Evolutionary conservation across 495 filamentous ascomycete genomes (phyloP), one percentile per base, ranked within the genome.

Genomic region (Penicillium soppii): DNA sequence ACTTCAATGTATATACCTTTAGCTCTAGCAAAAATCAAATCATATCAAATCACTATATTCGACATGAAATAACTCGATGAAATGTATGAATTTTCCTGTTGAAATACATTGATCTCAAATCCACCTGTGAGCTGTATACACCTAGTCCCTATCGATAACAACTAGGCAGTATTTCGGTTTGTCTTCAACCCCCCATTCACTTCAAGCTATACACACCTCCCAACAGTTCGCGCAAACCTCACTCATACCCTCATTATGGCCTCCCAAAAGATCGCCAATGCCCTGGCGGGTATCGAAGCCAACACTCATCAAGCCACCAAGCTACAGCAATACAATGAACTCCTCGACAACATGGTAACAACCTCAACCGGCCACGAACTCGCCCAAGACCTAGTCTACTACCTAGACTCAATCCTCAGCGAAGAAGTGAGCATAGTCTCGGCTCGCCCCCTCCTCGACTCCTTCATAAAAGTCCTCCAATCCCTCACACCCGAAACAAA

Each of bases 341-440:
- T 95, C 19, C 82, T 96, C 65, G 50, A 69, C 49, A 74, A 80
- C 47, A 85, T 92, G 65, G 71, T 84, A 47, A 65, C 76, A 10
- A 65, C 68, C 47, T 79, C 85, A 6, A 57, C 78, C n/a, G 71
- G 79, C 23, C 62, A 74, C 26, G 74, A 79, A 43, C 67, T 87
- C 8, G 62, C 80, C n/a, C 62, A 76, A 51, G 85, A 92, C 67
- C 75, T 96, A 27, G 82, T 75, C 29, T 82, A 82, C 55, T 86
- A 88, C 57, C 74, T 86, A 30, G 79, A 87, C 58, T 82, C 82
- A 15, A 72, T 94, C 25, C 80, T 94, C 51, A 76, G 66, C 55
- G 81, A 87, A 53, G 74, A 74, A 37, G 73, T 92, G 37, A 88
- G 89, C 52, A 84, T 95, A 51, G 87, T 95, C 16, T 78, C 82